Evolutionary conservation across 225 moss, liverwort and hornwort species (phyloP), one percentile per base, ranked within the genome.

Genomic region (Climacium dendroides): DNA sequence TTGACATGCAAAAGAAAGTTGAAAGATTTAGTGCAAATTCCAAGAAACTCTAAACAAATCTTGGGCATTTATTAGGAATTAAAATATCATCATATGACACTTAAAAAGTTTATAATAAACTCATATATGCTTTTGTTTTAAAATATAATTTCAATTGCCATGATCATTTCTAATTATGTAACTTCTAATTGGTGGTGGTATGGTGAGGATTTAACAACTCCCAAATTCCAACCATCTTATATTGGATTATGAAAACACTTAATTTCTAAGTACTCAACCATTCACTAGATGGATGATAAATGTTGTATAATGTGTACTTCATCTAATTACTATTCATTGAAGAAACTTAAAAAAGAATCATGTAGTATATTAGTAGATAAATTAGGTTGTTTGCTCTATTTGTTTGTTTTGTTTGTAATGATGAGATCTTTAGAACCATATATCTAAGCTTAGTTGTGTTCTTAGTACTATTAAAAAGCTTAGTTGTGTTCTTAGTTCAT

Each of bases 361-460:
- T 32, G 8, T 34, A 2, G 18, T 32, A 17, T 18, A 63, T 32
- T 17, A 63, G 26, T 59, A 13, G 10, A 59, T 59, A 12, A 12
- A 59, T 50, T 39, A 24, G 7, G 4, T 7, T 4, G 2, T 67
- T 67, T 37, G 0, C 11, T 32, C 16, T 16, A 8, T 45, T 45
- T 45, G 45, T 45, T 45, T 45, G 12, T 16, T 26, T 35, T 32
- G 5, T 8, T 63, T 66, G 4, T 13, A 13, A 23, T 11, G 1
- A 11, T 6, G 5, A 65, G 3, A 35, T 35, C 5, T 65, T 0
- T 20, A 20, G 15, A n/a, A 66, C 11, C 6, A 2, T 20, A 1
- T 2, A 1, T 11, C n/a, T 4, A n/a, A n/a, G n/a, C 5, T n/a
- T 3, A 3, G 6, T 5, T 3, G 11, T 3, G 4, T 35, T 65